Conservation (phyloP, 2,329 filamentous ascomycete genomes). For the Huntiella omanensis region DNA sequence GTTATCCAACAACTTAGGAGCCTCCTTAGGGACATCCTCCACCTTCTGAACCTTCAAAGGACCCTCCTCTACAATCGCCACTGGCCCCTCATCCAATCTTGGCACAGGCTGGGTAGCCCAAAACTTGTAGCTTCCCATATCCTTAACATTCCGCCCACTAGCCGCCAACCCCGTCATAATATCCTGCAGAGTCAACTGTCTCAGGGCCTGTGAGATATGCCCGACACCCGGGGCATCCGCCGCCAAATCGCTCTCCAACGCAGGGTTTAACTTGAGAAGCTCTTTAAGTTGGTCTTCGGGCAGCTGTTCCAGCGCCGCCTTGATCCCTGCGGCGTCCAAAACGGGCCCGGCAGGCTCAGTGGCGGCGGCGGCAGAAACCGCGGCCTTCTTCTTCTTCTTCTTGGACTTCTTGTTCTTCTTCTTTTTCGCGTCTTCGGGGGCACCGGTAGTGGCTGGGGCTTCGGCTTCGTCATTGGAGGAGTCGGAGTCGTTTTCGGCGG, state of each 20-base stretch:
- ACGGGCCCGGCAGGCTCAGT: conserved; percentile 24
- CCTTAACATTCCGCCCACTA: conserved; percentile 75
- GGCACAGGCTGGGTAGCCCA: conserved; percentile 96
- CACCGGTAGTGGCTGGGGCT: conserved; percentile 21
- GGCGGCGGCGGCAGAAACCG: conserved; percentile 44
- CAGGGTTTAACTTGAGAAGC: conserved; percentile 54
- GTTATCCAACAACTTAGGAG: conserved; percentile 54
- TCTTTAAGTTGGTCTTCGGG: conserved; percentile 41
- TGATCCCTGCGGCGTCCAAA: conserved; percentile 22
- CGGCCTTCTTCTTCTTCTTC: conserved; percentile 44
- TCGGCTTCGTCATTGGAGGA: conserved; percentile 21
- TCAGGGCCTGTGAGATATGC: conserved; percentile 31
- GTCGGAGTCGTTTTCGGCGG: conserved; percentile 20
- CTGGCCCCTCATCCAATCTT: conserved; percentile 46
- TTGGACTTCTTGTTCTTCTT: conserved; percentile 15
- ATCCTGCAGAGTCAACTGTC: conserved; percentile 48
- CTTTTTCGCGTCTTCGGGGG: conserved; percentile 18
- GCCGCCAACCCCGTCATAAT: conserved; percentile 59
- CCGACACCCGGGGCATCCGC: conserved; percentile 22
- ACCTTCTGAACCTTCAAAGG: conserved; percentile 57
- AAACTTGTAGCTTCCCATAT: conserved; percentile 96
- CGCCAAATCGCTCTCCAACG: conserved; percentile 36
- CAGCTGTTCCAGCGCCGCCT: conserved; percentile 34
- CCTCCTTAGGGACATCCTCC: conserved; percentile 61
- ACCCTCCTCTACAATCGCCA: conserved; percentile 45